Conservation (phyloP, 2,329 filamentous ascomycete species). For the Aspergillus cejpii region DNA sequence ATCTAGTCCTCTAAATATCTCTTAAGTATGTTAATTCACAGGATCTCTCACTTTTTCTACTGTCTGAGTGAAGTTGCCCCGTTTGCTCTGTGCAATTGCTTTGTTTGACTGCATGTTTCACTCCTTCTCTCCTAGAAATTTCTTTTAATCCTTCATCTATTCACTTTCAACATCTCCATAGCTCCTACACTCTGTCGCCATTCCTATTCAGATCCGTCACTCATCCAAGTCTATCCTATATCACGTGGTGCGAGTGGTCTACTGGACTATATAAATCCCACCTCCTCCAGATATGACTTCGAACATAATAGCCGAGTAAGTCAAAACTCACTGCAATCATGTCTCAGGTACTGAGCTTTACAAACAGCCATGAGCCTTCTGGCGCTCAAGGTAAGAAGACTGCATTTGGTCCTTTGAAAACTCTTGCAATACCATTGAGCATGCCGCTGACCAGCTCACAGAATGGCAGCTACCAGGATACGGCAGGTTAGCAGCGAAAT, state of each 20-base stretch:
- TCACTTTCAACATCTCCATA: neutral
- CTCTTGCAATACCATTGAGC: neutral
- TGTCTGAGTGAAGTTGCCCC: neutral
- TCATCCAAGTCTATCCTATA: neutral
- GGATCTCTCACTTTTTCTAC: too few relatives aligned
- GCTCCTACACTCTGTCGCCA: neutral
- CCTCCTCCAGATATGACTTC: neutral
- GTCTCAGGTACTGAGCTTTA: conserved; percentile 1
- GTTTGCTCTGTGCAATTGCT: neutral
- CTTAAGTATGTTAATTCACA: too few relatives aligned
- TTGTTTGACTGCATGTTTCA: neutral
- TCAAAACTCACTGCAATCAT: conserved; percentile 1
- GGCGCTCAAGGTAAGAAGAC: conserved; percentile 20
- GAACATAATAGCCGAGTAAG: conserved; percentile 3
- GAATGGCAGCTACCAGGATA: conserved; percentile 23
- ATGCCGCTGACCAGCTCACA: conserved; percentile 1
- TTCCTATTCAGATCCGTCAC: neutral
- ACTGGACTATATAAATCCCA: neutral
- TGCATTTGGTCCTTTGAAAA: neutral
- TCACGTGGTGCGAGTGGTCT: neutral
- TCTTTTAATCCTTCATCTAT: neutral
- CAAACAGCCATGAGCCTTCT: conserved; percentile 17
- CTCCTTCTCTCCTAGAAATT: neutral
- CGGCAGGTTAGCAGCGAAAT: conserved; percentile 6
- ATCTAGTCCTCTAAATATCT: too few relatives aligned